These are phyloP conservation scores for Hypericum perforatum DNA, from an alignment of 345 rosid species.

Conservation along the genomic window DNA sequence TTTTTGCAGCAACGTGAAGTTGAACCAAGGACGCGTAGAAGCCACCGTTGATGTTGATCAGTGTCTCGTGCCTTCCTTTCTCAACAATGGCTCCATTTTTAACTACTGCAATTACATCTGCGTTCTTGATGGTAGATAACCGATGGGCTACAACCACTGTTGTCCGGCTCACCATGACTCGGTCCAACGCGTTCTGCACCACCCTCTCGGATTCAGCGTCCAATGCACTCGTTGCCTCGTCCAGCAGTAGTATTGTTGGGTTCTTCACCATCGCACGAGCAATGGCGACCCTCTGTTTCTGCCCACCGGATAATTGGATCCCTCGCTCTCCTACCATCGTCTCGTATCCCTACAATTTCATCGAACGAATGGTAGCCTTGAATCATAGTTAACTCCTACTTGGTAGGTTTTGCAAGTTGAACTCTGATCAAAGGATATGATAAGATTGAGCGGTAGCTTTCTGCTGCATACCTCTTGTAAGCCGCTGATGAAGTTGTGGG, in stretches of 20 bases:
- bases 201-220: background rate
- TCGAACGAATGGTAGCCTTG: too few relatives aligned
- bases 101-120: background rate
- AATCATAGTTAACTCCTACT: too few relatives aligned
- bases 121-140: background rate
- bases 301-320: too few relatives aligned
- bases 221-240: background rate
- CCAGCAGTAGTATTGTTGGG: too few relatives aligned
- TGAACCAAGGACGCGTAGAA: conserved; percentile 1
- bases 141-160: conserved; percentile 3
- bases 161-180: background rate
- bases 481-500: conserved; percentile 1
- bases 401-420: too few relatives aligned
- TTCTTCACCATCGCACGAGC: too few relatives aligned
- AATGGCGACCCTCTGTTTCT: too few relatives aligned
- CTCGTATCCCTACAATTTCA: background rate
- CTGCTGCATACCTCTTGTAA: background rate
- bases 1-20: background rate
- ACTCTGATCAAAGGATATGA: too few relatives aligned
- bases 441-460: too few relatives aligned
- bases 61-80: background rate
- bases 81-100: background rate
- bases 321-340: background rate
- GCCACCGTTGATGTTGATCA: background rate
- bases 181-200: background rate